Base-by-base conservation (phyloP, 345 rosid genomes). In the Leavenworthia alabamica region DNA sequence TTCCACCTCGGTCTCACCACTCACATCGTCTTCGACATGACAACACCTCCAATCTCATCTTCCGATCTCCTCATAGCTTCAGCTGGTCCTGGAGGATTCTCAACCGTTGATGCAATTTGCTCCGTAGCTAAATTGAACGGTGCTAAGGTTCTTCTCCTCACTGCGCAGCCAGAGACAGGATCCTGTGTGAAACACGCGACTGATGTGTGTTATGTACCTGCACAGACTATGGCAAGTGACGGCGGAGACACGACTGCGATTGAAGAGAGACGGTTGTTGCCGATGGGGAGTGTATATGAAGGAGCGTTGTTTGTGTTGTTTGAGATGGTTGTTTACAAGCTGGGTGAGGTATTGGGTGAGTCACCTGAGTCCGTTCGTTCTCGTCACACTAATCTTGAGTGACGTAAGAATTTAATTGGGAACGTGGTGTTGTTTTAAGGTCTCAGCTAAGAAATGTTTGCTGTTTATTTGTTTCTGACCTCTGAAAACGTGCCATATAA, bases 381-480 rank as follows among this genome's bases (percentile, higher is more conserved):
- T 62, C 88, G 98, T 12, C 98, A 89, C 70, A 92, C 98, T 64
- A 89, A 93, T 76, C 81, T 93, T 14, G 97, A 93, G 75, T 84
- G 72, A 82, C 8, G 15, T 32, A n/a, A 2, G 19, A 24, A 26
- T 40, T 46, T 12, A 3, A 6, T 46, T 45, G 48, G 51, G 5
- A 2, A 26, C 50, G 61, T 46, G 5, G 19, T 11, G 45, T 26
- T 31, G 75, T 71, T 48, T 71, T 28, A 11, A 2, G 24, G 32
- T 65, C n/a, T n/a, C n/a, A n/a, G n/a, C n/a, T 41, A 33, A 6
- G 31, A 13, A 61, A 28, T 37, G 28, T 28, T 22, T 69, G 61
- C 19, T 26, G 35, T 61, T 28, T 44, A 1, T 15, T 40, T 7
- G 24, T 58, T 32, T 23, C 10, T 46, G 27, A 8, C 11, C 1